These are phyloP conservation scores for Elymus sibiricus DNA, from an alignment of 176 grass and related monocot species.

Conservation along the genomic window DNA sequence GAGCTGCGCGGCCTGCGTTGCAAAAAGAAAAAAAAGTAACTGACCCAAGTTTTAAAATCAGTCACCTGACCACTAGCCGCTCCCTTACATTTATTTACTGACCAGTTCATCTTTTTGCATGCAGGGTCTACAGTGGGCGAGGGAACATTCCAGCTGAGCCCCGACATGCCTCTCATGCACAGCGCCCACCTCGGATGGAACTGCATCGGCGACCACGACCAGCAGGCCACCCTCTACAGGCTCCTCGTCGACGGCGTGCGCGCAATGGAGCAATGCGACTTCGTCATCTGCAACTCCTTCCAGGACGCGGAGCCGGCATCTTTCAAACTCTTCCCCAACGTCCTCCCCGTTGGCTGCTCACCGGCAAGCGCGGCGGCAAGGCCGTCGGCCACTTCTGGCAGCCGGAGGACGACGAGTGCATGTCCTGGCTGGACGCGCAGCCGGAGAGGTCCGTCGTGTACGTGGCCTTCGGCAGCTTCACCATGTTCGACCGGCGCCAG, in stretches of 20 bases:
- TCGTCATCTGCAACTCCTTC: slow-evolving; percentile 49
- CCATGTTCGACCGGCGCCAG: slow-evolving; percentile 22
- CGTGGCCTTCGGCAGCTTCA: slow-evolving; percentile 44
- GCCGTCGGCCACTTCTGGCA: slow-evolving; percentile 48
- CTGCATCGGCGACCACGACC: slow-evolving; percentile 6
- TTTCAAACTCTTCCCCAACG: slow-evolving; percentile 15
- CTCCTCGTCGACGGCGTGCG: not conserved
- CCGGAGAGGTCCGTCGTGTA: slow-evolving; percentile 29
- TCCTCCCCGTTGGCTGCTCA: slow-evolving; percentile 42
- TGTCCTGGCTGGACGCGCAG: slow-evolving; percentile 48
- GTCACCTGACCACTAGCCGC: too few relatives aligned
- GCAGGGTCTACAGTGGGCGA: slow-evolving; percentile 14
- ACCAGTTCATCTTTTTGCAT: not conserved
- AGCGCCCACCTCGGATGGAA: slow-evolving; percentile 30
- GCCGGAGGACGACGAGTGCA: slow-evolving; percentile 23
- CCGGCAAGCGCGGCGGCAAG: slow-evolving; percentile 24
- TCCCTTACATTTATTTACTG: not conserved
- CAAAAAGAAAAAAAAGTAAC: too few relatives aligned
- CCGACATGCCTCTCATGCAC: slow-evolving; percentile 25
- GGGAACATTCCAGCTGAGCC: slow-evolving; percentile 25
- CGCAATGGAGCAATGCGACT: slow-evolving; percentile 8
- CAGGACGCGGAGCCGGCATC: slow-evolving; percentile 12
- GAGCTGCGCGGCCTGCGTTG: too few relatives aligned
- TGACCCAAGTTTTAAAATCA: too few relatives aligned
- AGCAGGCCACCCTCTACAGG: slow-evolving; percentile 22